Evolutionary conservation across 176 grass and related monocot species (phyloP).

Genomic region (Aegilops umbellulata): DNA sequence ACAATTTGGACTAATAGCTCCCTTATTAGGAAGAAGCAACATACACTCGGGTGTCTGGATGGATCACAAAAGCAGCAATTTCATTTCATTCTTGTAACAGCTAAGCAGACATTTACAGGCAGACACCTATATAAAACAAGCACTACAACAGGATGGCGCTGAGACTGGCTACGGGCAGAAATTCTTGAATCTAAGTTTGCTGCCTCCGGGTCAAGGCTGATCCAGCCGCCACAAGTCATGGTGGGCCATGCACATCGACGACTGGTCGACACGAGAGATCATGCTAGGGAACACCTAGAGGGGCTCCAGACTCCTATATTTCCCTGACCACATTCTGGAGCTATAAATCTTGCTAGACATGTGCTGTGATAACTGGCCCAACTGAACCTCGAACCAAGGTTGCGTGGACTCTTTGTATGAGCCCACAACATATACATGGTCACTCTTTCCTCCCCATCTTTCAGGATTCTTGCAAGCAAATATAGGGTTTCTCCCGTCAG

Average conservation of each 20-base stretch:
- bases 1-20: no score
- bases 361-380: neutral
- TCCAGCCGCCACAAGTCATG: neutral
- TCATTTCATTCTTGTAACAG: neutral
- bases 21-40: neutral
- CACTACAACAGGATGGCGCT: no score
- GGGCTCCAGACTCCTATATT: neutral
- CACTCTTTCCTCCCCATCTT: slow-evolving; percentile 10
- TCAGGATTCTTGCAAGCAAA: neutral
- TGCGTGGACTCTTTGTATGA: neutral
- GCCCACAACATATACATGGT: neutral
- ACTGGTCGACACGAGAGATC: neutral
- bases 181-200: neutral
- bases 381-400: neutral
- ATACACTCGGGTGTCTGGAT: neutral
- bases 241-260: neutral
- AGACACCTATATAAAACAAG: neutral
- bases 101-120: neutral
- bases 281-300: neutral
- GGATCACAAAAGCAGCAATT: neutral
- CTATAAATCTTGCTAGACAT: neutral
- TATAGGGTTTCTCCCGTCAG: neutral
- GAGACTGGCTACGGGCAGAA: no score
- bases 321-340: neutral
- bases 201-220: neutral